phyloP scores from a whole-genome alignment of 2,329 filamentous ascomycete species.

The Lasiodiplodia citricola region DNA sequence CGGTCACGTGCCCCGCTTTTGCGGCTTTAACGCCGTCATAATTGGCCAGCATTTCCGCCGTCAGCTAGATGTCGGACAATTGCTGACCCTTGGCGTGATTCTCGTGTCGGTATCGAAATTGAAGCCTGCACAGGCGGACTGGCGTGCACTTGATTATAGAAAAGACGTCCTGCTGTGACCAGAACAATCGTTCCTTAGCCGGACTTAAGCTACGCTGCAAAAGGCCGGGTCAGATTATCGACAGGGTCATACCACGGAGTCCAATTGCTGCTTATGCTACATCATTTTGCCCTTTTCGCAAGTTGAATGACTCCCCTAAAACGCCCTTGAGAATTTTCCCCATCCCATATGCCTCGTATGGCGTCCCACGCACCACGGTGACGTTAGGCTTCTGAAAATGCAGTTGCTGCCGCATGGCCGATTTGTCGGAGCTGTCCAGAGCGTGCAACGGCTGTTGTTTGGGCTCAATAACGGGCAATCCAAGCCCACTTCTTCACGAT shows the following conservation, averaged over 20 bases:
- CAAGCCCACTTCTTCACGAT: neutral
- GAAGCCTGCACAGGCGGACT: neutral
- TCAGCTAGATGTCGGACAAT: neutral
- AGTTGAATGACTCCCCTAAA: conserved; percentile 13
- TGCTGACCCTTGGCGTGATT: neutral
- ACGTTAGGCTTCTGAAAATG: neutral
- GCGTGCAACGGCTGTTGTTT: neutral
- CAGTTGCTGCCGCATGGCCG: neutral
- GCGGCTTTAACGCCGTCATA: conserved; percentile 5
- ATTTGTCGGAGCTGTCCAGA: neutral
- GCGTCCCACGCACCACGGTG: neutral
- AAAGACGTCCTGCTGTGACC: neutral
- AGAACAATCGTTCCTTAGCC: neutral
- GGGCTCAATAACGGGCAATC: neutral
- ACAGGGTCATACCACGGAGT: conserved; percentile 6
- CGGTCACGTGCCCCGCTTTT: conserved; percentile 14
- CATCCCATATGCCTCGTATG: neutral
- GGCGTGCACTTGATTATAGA: neutral
- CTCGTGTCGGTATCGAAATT: neutral
- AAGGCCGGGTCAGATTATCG: neutral
- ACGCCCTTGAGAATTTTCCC: conserved; percentile 5
- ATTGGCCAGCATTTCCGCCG: neutral
- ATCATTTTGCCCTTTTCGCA: conserved; percentile 6
- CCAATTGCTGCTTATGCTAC: conserved; percentile 19
- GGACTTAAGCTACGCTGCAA: neutral